Evolutionary conservation across 441 rosid genomes (phyloP), one percentile per base, ranked within the genome.

Genomic region (Metrosideros polymorpha): DNA sequence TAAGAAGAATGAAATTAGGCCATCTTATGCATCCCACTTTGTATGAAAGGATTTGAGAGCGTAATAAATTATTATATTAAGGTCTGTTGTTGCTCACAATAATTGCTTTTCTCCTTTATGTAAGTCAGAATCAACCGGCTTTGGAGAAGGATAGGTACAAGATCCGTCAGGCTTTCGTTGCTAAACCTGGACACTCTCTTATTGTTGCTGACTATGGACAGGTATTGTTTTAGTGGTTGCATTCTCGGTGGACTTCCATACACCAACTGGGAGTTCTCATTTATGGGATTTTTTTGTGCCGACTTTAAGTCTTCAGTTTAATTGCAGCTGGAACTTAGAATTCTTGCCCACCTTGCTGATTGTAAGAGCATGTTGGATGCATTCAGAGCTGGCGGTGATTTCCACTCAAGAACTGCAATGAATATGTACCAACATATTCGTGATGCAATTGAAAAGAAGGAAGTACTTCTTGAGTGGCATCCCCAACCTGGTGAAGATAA

Each of bases 121-220:
- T 47, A 89, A 29, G 27, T 50, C 93, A 98, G 99, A 98, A 98
- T 89, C 99, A 98, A 84, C 99, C 99, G 87, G 99, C 99, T 59
- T 89, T 96, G 93, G 99, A 98, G 95, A 98, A 98, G 93, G 99
- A 98, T 88, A 93, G 99, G 84, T 98, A 98, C 90, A 98, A 98
- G 93, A 98, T 98, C 88, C 97, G 99, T 85, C 96, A 95, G 90
- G 98, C 99, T 89, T 98, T 98, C 88, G 86, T 96, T 88, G 98
- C 99, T 86, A 92, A 95, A 84, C 99, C 98, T 25, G 98, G 98
- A 90, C 96, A 95, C 89, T 95, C 98, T 49, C 98, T 98, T 76
- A 92, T 98, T 56, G 99, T 98, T 87, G 99, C 99, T 84, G 99
- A 98, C 91, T 98, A 98, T 89, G 99, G 99, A 61, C 99, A 98